Base-by-base conservation (phyloP, 306 rosid species). In the Dryas octopetala region DNA sequence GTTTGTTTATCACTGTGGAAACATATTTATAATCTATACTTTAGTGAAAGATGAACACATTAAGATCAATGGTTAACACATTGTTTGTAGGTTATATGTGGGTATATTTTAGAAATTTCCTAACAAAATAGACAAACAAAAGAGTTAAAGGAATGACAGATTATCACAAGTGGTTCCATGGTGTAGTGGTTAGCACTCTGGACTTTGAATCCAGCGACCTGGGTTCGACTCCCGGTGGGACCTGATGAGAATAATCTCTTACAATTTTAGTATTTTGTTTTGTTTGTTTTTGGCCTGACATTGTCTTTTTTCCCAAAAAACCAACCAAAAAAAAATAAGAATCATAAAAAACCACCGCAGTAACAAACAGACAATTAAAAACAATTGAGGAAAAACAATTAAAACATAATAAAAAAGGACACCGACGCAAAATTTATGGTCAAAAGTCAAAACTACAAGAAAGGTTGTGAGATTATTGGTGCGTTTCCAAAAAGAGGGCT, bases 131-230 rank as follows among this genome's bases (percentile, higher is more conserved):
- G 38, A 2, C 7, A 43, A 52, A 10, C 8, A 54, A 23, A 1
- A 23, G 4, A 60, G 0, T 1, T 9, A 32, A 61, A 32, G 11
- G 9, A 13, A 32, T 32, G 9, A 7, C 0, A 1, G 5, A 0
- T 9, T 9, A 9, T 17, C 41, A 15, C 1, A 1, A 17, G 7
- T 1, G 67, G 76, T 73, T 73, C 81, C 79, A 68, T 74, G 78
- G 77, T 68, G 81, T 54, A 80, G 82, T 58, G 67, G 88, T 84
- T 83, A 73, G 77, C 83, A 50, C 82, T 73, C 58, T 78, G 75
- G 85, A 71, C 62, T 73, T 55, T 70, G 76, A 82, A 81, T 74
- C 78, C 80, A 71, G 76, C 62, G 64, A 81, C 85, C 79, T 43
- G 63, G 78, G 77, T 78, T 80, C 75, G 63, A 84, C 71, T 70